phyloP scores from a whole-genome alignment of 306 rosid species.

The Cicer pinnatifidum region DNA sequence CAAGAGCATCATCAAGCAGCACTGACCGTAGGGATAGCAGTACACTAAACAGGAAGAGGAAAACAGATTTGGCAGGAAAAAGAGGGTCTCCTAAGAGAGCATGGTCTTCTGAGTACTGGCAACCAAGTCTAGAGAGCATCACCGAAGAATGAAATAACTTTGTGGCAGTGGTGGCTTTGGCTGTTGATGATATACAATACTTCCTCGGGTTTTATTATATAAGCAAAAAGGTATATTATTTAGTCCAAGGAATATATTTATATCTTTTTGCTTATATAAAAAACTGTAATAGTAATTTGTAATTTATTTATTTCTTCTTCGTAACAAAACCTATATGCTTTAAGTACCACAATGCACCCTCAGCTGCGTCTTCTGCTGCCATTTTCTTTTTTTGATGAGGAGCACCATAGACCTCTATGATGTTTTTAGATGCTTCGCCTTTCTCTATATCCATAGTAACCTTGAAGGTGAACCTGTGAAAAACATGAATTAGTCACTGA shows the following conservation, averaged over 20 bases:
- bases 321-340: conserved; percentile 45
- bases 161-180: conserved; percentile 27
- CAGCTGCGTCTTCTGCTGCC: conserved; percentile 71
- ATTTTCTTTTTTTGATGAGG: conserved; percentile 58
- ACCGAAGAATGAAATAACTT: conserved; percentile 58
- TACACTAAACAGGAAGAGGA: conserved; percentile 43
- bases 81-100: conserved; percentile 53
- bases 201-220: no score
- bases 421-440: conserved; percentile 32
- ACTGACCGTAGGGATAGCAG: conserved; percentile 32
- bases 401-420: conserved; percentile 64
- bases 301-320: conserved; percentile 38
- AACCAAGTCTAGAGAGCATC: conserved; percentile 65
- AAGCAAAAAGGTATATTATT: no score
- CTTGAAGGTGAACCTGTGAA: conserved; percentile 67
- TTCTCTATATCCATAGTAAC: conserved; percentile 52
- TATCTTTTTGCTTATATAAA: no score
- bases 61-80: conserved; percentile 41
- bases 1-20: conserved; percentile 38
- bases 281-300: background rate
- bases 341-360: conserved; percentile 71
- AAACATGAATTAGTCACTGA: conserved; percentile 22
- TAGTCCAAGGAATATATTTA: no score
- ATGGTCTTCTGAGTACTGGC: conserved; percentile 55
- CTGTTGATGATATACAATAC: conserved; percentile 40